Evolutionary conservation across 345 rosid genomes (phyloP), one percentile per base, ranked within the genome.

Genomic region (Carallia pectinifolia): DNA sequence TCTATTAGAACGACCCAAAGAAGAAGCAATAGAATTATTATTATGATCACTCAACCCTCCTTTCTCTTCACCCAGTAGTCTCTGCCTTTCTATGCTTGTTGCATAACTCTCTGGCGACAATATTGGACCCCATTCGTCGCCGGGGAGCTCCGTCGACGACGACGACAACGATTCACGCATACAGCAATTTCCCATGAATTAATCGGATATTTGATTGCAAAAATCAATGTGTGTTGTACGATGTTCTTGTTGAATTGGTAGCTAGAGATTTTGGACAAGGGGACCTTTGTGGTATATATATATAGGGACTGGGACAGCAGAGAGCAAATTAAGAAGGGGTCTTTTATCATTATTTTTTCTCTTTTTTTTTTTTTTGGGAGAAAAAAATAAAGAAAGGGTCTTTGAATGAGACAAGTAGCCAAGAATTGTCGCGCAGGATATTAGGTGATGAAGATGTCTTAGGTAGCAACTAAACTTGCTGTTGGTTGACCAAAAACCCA

Each of bases 111-210:
- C 15, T 53, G 4, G 13, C 44, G 5, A 50, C 38, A 33, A 33
- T 33, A 67, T 30, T 1, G 68, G 74, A 1, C 38, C 81, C 86
- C 87, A 82, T 8, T 84, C 84, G 5, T 84, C 86, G 7, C 76
- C 85, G n/a, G 58, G 80, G 79, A 83, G 73, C 8, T 55, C 72
- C 70, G 2, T 53, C 44, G 71, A 39, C 9, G 81, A 72, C 2
- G 34, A 1, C 34, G 34, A 4, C 34, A n/a, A n/a, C n/a, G 79
- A 56, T 2, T 58, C 63, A 2, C 56, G 44, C 19, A 36, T 61
- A 55, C 73, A 36, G 62, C 85, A 85, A 30, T 87, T 87, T 53
- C 91, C 88, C 91, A 87, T 87, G 12, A 16, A n/a, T 87, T 16
- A 16, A n/a, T 40, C 10, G 10, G 10, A 40, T 2, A 40, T 9